Conservation (phyloP, 2,329 filamentous ascomycete genomes). For the Hymenoscyphus scutula region DNA sequence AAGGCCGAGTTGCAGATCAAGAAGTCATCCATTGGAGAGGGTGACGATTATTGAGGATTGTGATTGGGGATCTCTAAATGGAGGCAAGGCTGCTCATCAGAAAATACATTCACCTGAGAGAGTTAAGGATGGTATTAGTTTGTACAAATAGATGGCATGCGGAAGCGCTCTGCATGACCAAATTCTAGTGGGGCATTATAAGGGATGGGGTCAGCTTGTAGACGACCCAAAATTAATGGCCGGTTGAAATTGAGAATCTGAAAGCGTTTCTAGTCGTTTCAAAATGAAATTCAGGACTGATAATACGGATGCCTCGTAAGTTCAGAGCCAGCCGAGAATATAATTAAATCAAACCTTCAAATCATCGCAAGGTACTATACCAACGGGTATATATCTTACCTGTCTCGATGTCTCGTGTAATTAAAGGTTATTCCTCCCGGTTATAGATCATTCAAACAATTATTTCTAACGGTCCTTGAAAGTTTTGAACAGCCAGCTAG, state of each 20-base stretch:
- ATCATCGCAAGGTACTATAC: no score
- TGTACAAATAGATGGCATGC: slow-evolving; percentile 5
- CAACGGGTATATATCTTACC: no score
- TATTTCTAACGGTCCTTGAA: no score
- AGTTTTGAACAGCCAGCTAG: no score
- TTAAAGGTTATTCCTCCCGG: no score
- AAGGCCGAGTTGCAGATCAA: slow-evolving; percentile 54
- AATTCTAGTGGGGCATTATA: neutral
- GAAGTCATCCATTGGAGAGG: slow-evolving; percentile 41
- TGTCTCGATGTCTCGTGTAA: no score
- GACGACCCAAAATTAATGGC: neutral
- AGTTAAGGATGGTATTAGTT: slow-evolving; percentile 15
- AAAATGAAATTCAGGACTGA: neutral
- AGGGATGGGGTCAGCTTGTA: neutral
- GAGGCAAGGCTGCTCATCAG: slow-evolving; percentile 53
- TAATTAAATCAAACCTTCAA: no score
- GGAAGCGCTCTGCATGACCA: slow-evolving; percentile 12
- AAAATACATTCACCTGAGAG: slow-evolving; percentile 42
- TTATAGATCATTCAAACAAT: no score
- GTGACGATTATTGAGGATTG: slow-evolving; percentile 27
- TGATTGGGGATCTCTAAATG: slow-evolving; percentile 31
- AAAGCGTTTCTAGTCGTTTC: neutral
- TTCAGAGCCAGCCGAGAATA: neutral
- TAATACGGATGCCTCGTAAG: no score
- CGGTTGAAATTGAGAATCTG: neutral